These are phyloP conservation scores for Aspergillus sojae DNA, from an alignment of 2,329 filamentous ascomycete genomes.

Conservation along the genomic window DNA sequence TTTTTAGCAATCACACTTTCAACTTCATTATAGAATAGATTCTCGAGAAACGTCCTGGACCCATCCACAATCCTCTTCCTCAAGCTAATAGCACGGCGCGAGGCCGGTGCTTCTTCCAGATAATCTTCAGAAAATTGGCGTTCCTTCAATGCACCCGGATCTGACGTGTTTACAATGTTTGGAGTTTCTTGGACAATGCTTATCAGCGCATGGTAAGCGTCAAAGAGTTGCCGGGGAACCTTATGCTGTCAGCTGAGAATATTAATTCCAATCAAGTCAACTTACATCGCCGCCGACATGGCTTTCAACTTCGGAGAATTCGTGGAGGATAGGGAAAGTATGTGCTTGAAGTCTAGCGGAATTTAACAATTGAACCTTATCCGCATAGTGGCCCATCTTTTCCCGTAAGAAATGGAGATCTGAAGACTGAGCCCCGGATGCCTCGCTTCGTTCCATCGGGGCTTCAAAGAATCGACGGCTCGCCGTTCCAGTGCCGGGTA, in stretches of 20 bases:
- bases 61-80: constrained; percentile 80
- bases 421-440: constrained; percentile 53
- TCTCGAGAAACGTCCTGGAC: constrained; percentile 78
- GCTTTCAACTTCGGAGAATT: constrained; percentile 74
- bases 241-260: constrained; percentile 39
- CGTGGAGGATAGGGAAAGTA: constrained; percentile 72
- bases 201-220: constrained; percentile 80
- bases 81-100: constrained; percentile 65
- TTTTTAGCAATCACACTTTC: constrained; percentile 78
- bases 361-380: constrained; percentile 79
- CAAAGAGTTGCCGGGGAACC: constrained; percentile 72
- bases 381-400: constrained; percentile 80
- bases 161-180: constrained; percentile 59
- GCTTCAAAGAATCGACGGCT: constrained; percentile 69
- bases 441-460: constrained; percentile 60
- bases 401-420: constrained; percentile 79
- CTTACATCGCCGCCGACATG: constrained; percentile 67
- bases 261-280: constrained; percentile 13
- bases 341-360: constrained; percentile 66
- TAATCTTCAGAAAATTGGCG: constrained; percentile 78
- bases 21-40: constrained; percentile 75
- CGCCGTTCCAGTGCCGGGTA: constrained; percentile 67
- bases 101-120: constrained; percentile 71
- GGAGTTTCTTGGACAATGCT: constrained; percentile 75
- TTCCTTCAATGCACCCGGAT: constrained; percentile 69